Evolutionary conservation across 768 basidiomycete genomes (phyloP).

Genomic region (Suillus variegatus): DNA sequence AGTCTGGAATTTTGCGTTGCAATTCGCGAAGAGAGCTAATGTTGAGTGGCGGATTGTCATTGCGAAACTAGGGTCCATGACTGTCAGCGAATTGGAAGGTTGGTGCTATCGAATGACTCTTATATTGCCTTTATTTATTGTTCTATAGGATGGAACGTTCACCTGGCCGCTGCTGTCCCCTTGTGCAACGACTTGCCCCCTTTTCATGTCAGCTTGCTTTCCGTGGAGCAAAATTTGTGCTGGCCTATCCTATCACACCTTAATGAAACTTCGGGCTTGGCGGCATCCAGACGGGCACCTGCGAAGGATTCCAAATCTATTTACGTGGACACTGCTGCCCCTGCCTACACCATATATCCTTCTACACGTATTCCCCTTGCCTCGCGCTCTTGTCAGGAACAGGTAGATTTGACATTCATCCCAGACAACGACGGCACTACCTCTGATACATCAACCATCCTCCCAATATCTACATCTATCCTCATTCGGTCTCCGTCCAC

Average conservation of each 20-base stretch:
- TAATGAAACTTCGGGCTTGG: constrained; percentile 19
- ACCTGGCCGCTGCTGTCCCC: constrained; percentile 45
- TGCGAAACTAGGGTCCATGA: constrained; percentile 65
- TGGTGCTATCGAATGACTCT: constrained; percentile 24
- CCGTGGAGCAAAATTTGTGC: constrained; percentile 57
- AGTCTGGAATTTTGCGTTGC: constrained; percentile 70
- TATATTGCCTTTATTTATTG: constrained; percentile 10
- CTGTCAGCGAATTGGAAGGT: constrained; percentile 66
- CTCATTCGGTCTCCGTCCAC: constrained; percentile 56
- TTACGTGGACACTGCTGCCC: constrained; percentile 38
- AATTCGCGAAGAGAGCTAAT: constrained; percentile 63
- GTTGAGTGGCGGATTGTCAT: constrained; percentile 83
- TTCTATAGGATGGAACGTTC: constrained; percentile 63
- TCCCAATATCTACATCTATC: constrained; percentile 58
- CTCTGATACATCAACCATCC: constrained; percentile 40
- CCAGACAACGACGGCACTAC: constrained; percentile 31
- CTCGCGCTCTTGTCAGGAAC: constrained; percentile 33
- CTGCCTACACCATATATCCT: constrained; percentile 53
- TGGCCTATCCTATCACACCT: constrained; percentile 55
- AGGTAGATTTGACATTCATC: constrained; percentile 30
- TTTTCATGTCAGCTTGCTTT: constrained; percentile 60
- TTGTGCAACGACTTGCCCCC: constrained; percentile 45
- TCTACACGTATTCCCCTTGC: constrained; percentile 43
- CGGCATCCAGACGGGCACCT: constrained; percentile 29
- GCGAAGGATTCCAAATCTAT: constrained; percentile 34